Evolutionary conservation across 495 filamentous ascomycete species (phyloP).

Genomic region (Penicillium cataractarum): DNA sequence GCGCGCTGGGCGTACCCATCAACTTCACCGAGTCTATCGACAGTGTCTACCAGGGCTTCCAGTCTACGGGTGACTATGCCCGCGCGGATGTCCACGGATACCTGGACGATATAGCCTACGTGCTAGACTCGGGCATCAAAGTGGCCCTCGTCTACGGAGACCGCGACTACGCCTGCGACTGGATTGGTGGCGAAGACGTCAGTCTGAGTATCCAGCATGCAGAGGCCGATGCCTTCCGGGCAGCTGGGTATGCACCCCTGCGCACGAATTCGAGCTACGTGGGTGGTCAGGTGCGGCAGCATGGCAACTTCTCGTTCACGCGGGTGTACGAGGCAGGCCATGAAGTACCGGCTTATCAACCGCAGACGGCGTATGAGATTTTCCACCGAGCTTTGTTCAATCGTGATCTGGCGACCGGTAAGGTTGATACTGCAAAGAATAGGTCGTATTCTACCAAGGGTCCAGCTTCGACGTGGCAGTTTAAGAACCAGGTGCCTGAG

Average conservation of each 20-base stretch:
- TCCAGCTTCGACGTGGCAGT: slow-evolving; percentile 52
- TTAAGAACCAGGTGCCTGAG: slow-evolving; percentile 49
- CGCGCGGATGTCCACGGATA: slow-evolving; percentile 52
- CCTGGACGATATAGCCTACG: slow-evolving; percentile 53
- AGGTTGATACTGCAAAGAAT: slow-evolving; percentile 39
- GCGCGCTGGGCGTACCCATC: slow-evolving; percentile 64
- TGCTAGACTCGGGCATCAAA: slow-evolving; percentile 61
- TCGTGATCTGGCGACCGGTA: slow-evolving; percentile 60
- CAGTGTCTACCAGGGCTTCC: slow-evolving; percentile 57
- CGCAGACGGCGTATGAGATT: slow-evolving; percentile 56
- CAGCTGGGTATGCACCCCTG: slow-evolving; percentile 56
- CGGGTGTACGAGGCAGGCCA: slow-evolving; percentile 64
- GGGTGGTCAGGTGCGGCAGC: slow-evolving; percentile 58
- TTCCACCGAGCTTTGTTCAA: slow-evolving; percentile 59
- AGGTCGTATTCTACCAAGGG: slow-evolving; percentile 53
- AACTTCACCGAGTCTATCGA: slow-evolving; percentile 64
- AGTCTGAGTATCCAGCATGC: slow-evolving; percentile 46
- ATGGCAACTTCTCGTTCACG: slow-evolving; percentile 61
- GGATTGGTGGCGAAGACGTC: slow-evolving; percentile 51
- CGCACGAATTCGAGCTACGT: slow-evolving; percentile 47
- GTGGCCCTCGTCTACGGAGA: slow-evolving; percentile 72
- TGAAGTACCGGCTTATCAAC: slow-evolving; percentile 63
- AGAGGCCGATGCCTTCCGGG: slow-evolving; percentile 43
- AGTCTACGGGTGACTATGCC: slow-evolving; percentile 48
- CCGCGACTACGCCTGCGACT: slow-evolving; percentile 62